Evolutionary conservation across 2,329 filamentous ascomycete species (phyloP).

Genomic region (Fusarium torulosum): DNA sequence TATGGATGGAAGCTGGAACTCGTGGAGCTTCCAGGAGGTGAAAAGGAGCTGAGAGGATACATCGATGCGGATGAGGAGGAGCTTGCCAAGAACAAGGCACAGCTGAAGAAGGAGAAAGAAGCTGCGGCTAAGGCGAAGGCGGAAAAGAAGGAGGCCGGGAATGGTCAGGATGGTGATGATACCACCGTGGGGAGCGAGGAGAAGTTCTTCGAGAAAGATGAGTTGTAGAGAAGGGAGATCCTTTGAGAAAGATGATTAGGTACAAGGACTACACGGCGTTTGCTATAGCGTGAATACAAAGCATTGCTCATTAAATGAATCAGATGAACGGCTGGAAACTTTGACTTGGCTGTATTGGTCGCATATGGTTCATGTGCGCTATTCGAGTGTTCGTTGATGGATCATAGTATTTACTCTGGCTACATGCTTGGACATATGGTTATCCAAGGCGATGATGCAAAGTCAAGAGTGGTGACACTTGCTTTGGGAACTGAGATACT

Average conservation of each 20-base stretch:
- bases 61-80: slow-evolving; percentile 69
- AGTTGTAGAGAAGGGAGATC: slow-evolving; percentile 59
- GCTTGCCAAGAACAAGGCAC: slow-evolving; percentile 38
- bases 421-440: too few relatives aligned
- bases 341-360: background rate
- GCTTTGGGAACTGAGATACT: too few relatives aligned
- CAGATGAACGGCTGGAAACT: background rate
- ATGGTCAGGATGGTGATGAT: slow-evolving; percentile 37
- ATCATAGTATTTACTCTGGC: too few relatives aligned
- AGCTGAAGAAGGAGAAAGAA: slow-evolving; percentile 35
- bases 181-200: slow-evolving; percentile 30
- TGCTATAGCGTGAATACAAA: slow-evolving; percentile 13
- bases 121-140: slow-evolving; percentile 13
- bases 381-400: background rate
- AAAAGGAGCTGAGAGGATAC: slow-evolving; percentile 75
- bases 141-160: slow-evolving; percentile 51
- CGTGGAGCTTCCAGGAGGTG: slow-evolving; percentile 72
- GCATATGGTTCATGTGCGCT: background rate
- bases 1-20: slow-evolving; percentile 85
- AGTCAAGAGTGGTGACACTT: too few relatives aligned
- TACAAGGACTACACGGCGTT: slow-evolving; percentile 10
- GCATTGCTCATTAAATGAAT: background rate
- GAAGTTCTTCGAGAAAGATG: slow-evolving; percentile 35
- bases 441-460: too few relatives aligned
- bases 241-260: slow-evolving; percentile 61